Conservation (phyloP, 768 basidiomycete genomes). For the Kwoniella sp. region DNA sequence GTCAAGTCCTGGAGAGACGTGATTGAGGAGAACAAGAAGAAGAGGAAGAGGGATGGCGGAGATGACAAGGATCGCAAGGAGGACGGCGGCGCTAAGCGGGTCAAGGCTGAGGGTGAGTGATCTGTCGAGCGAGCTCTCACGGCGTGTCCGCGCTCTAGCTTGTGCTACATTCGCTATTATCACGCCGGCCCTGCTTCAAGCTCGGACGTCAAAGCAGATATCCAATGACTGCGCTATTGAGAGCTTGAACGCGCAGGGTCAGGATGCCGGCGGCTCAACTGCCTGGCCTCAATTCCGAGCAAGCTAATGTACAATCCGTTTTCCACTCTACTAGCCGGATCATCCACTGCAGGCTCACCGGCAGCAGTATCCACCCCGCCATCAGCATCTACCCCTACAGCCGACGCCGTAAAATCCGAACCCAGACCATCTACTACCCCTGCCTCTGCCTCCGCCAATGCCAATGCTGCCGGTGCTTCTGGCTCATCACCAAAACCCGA, state of each 20-base stretch:
- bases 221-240: not conserved
- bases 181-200: too few relatives aligned
- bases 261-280: too few relatives aligned
- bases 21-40: slow-evolving; percentile 51
- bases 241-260: too few relatives aligned
- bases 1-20: slow-evolving; percentile 53
- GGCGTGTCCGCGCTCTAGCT: too few relatives aligned
- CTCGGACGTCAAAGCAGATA: too few relatives aligned
- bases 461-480: slow-evolving; percentile 4
- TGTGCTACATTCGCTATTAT: too few relatives aligned
- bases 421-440: slow-evolving; percentile 4
- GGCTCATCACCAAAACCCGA: slow-evolving; percentile 18
- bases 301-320: too few relatives aligned
- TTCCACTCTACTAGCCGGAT: slow-evolving; percentile 4
- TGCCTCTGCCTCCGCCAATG: not conserved
- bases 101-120: slow-evolving; percentile 43
- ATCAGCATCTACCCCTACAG: slow-evolving; percentile 20
- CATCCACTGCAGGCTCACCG: slow-evolving; percentile 23
- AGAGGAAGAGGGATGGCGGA: slow-evolving; percentile 51
- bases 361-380: slow-evolving; percentile 23
- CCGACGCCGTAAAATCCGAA: slow-evolving; percentile 19
- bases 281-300: too few relatives aligned
- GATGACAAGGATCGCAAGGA: slow-evolving; percentile 27
- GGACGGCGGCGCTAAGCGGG: slow-evolving; percentile 30
- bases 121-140: too few relatives aligned